A percentile compares a stretch with the other conserved stretches of the same genome.
These are phyloP conservation scores for Cymbopogon flexuosus DNA, from an alignment of 202 grass and related monocot species.

Conservation along the genomic window DNA sequence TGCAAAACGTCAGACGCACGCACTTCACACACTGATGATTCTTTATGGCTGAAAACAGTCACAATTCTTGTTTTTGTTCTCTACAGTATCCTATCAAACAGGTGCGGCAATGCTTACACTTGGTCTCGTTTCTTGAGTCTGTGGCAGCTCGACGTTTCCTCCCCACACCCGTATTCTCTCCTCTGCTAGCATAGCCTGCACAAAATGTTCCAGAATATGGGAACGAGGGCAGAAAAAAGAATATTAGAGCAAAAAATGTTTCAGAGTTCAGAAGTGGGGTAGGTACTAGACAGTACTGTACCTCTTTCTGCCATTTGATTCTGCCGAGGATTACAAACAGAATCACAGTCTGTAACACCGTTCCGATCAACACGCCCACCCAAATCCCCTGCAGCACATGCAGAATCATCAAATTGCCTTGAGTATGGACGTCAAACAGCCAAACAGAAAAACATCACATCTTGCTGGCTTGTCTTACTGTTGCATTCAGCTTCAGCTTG, in stretches of 20 bases:
- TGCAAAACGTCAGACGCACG: too few relatives aligned
- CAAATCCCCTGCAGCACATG: constrained; percentile 60
- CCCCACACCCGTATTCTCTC: constrained; percentile 52
- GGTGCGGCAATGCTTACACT: neutral
- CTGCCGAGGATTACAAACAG: constrained; percentile 43
- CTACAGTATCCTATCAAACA: too few relatives aligned
- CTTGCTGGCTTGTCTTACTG: constrained; percentile 8
- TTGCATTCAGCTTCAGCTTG: constrained; percentile 49
- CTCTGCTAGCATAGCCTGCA: constrained; percentile 46
- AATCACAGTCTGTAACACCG: constrained; percentile 48
- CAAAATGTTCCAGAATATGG: neutral
- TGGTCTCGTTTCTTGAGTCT: neutral
- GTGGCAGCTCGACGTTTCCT: constrained; percentile 45
- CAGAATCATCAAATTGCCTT: neutral
- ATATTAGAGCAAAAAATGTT: neutral
- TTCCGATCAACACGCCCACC: constrained; percentile 66
- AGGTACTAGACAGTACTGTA: neutral
- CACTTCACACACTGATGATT: neutral
- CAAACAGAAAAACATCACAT: too few relatives aligned
- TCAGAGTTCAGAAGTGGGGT: neutral
- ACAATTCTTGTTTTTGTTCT: too few relatives aligned
- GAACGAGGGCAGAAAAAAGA: neutral
- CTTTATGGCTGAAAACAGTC: neutral
- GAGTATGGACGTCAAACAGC: neutral
- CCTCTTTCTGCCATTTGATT: constrained; percentile 80